Conservation (phyloP, 805 yeast genomes). For the Spathaspora arborariae region DNA sequence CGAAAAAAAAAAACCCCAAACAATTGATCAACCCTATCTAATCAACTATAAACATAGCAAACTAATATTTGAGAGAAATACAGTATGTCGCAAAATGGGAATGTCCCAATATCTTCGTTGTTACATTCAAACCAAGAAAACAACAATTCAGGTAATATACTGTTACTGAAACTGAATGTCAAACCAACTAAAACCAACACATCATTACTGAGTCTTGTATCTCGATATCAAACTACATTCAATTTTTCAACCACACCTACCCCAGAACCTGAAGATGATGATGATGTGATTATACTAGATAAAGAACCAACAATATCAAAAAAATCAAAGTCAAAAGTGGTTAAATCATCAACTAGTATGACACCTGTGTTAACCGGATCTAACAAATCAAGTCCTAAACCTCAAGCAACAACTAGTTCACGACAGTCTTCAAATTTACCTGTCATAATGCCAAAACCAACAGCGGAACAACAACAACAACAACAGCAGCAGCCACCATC, state of each 20-base stretch:
- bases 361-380: not conserved
- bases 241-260: conserved; percentile 1
- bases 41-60: no score
- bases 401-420: not conserved
- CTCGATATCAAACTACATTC: conserved; percentile 30
- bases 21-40: no score
- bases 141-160: not conserved
- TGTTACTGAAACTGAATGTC: conserved; percentile 4
- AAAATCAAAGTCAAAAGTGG: not conserved
- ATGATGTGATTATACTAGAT: conserved; percentile 4
- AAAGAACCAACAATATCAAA: not conserved
- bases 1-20: not conserved
- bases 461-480: conserved; percentile 1
- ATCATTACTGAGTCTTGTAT: conserved; percentile 19
- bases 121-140: conserved; percentile 15
- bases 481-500: no score
- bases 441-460: conserved; percentile 15
- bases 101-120: conserved; percentile 33
- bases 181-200: not conserved
- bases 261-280: conserved; percentile 7
- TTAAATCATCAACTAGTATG: not conserved
- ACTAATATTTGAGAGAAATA: no score
- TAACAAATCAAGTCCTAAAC: not conserved
- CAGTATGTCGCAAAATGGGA: conserved; percentile 17
- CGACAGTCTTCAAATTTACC: conserved; percentile 10